phyloP scores from a whole-genome alignment of 441 rosid genomes.

The Brassica balearica region DNA sequence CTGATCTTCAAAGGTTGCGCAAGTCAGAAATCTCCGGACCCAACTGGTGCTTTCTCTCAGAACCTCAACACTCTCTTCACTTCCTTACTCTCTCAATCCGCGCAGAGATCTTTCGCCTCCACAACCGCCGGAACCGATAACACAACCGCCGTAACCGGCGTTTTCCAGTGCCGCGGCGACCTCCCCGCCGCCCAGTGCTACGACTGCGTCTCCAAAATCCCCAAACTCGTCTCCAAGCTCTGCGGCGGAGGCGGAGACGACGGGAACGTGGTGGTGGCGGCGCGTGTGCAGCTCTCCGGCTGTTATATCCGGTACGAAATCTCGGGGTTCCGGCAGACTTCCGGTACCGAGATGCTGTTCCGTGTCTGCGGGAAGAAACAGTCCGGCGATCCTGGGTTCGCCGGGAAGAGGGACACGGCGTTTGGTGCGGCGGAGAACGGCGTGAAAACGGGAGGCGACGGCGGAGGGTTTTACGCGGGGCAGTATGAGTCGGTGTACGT shows the following conservation, averaged over 20 bases:
- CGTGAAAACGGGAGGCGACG: constrained; percentile 43
- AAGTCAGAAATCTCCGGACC: constrained; percentile 62
- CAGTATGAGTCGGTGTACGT: constrained; percentile 63
- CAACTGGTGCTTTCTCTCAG: constrained; percentile 56
- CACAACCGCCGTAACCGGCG: constrained; percentile 58
- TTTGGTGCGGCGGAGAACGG: constrained; percentile 64
- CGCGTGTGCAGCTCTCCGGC: constrained; percentile 75
- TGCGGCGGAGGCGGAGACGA: constrained; percentile 49
- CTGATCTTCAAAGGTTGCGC: constrained; percentile 83
- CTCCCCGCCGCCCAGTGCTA: constrained; percentile 60
- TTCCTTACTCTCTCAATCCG: constrained; percentile 67
- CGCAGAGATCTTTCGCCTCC: constrained; percentile 50
- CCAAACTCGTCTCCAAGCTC: constrained; percentile 54
- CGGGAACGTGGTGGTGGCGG: constrained; percentile 50
- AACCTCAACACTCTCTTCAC: constrained; percentile 65
- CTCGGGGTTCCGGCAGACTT: constrained; percentile 61
- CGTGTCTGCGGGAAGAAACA: constrained; percentile 65
- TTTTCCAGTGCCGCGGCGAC: constrained; percentile 91
- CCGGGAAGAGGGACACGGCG: constrained; percentile 59
- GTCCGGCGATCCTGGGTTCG: constrained; percentile 47
- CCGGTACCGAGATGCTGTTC: constrained; percentile 64
- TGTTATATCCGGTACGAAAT: constrained; percentile 76
- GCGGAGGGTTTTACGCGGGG: constrained; percentile 63
- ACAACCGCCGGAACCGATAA: constrained; percentile 65
- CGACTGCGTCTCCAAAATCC: constrained; percentile 62